These are phyloP conservation scores for Saturnispora silvae DNA, from an alignment of 805 yeast species.

Conservation along the genomic window DNA sequence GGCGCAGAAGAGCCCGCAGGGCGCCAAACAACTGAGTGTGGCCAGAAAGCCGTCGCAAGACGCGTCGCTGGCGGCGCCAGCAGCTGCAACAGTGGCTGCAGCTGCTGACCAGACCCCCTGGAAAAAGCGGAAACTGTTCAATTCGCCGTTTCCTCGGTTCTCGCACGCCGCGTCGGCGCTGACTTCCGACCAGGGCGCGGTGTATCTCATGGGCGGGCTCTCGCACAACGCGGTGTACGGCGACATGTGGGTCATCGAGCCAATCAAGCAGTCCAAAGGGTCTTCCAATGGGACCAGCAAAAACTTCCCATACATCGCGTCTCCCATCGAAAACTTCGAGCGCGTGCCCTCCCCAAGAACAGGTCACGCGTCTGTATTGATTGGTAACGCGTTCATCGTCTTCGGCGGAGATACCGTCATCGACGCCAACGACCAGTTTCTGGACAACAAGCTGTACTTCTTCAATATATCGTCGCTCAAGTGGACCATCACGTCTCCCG, in stretches of 20 bases:
- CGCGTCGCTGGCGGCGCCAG: no score
- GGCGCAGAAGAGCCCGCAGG: no score
- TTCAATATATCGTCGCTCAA: slow-evolving; percentile 68
- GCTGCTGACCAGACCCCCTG: slow-evolving; percentile 42
- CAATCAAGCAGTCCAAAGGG: slow-evolving; percentile 23
- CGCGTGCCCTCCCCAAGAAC: slow-evolving; percentile 92
- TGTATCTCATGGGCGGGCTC: slow-evolving; percentile 90
- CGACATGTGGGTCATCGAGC: slow-evolving; percentile 84
- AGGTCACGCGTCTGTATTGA: slow-evolving; percentile 84
- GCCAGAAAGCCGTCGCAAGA: no score
- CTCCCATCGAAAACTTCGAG: slow-evolving; percentile 59
- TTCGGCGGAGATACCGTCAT: slow-evolving; percentile 91
- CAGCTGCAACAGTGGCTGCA: no score
- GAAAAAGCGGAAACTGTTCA: slow-evolving; percentile 49
- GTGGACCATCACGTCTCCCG: slow-evolving; percentile 71
- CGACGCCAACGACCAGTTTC: slow-evolving; percentile 59
- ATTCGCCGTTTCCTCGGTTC: slow-evolving; percentile 89
- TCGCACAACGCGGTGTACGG: slow-evolving; percentile 89
- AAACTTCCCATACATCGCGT: slow-evolving; percentile 30
- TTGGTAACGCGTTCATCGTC: slow-evolving; percentile 90
- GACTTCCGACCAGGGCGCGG: slow-evolving; percentile 69
- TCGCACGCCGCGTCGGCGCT: slow-evolving; percentile 79
- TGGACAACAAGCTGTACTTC: slow-evolving; percentile 84
- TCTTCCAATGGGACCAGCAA: no score
- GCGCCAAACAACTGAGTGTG: no score